Evolutionary conservation across 306 rosid species (phyloP), one percentile per base, ranked within the genome.

Genomic region (Betula pendula): DNA sequence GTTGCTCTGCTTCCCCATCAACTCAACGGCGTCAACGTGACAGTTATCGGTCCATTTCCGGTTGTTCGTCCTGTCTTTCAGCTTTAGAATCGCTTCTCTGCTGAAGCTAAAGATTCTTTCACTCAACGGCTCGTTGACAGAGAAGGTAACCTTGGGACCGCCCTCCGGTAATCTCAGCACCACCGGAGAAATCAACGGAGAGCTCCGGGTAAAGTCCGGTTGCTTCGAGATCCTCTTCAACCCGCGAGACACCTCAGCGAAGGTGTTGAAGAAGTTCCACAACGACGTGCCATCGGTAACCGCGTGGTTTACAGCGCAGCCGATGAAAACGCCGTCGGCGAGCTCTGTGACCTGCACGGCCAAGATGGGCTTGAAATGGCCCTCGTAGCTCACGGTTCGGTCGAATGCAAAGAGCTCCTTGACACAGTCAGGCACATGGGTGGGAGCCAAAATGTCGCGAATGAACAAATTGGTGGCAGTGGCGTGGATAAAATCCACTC

Each of bases 191-290:
- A 89, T 83, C 6, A 95, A 78, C 8, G 84, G 35, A 0, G 84
- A 88, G 2, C 85, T 82, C 1, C 98, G 88, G 19, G 62, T 55
- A 79, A 95, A 95, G 58, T 89, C 91, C 5, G 97, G 97, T 11
- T 48, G 55, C 24, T 77, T 84, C 2, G 88, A 65, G 38, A 89
- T 5, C 27, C 75, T 82, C 43, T 42, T 79, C 0, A 71, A 78
- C 0, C 79, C 84, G 68, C 87, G 75, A 49, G 86, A 84, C 20
- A 75, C 29, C 66, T 90, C 93, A 0, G 98, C 96, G 81, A 95
- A 95, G 13, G 90, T 88, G 58, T 95, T 95, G 88, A 90, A 95
- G 91, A 95, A 95, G 73, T 95, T 90, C 98, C 98, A 95, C 70
- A 91, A 90, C 17, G 98, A 92, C 4, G 98, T 94, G 2, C 98